Conservation (phyloP, 176 grass and related monocot species). For the Coix lacrymajobi region DNA sequence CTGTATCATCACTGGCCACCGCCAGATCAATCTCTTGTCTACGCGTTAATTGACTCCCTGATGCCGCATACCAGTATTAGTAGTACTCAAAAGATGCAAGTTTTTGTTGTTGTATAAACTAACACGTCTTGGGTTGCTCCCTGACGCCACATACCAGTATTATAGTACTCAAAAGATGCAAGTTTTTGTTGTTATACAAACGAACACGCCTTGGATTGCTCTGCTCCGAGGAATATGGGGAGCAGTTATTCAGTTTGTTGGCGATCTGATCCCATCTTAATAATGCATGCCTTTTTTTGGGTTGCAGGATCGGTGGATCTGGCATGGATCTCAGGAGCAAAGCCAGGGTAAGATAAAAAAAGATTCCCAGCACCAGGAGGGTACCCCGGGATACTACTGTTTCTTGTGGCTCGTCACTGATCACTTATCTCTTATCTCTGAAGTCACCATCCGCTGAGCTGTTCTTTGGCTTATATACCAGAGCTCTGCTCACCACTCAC, state of each 20-base stretch:
- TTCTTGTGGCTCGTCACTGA: neutral
- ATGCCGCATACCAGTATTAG: neutral
- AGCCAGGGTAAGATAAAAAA: conserved; percentile 63
- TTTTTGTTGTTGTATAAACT: neutral
- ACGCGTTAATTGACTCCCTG: neutral
- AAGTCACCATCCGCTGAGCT: conserved; percentile 32
- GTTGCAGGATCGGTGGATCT: conserved; percentile 95
- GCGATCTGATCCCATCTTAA: neutral
- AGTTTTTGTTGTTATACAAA: neutral
- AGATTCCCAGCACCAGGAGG: conserved; percentile 12
- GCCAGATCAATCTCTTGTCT: neutral
- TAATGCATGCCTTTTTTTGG: neutral
- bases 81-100: neutral
- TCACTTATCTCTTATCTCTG: conserved; percentile 30
- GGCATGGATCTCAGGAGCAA: conserved; percentile 98
- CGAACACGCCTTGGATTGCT: neutral
- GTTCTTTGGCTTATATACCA: conserved; percentile 22
- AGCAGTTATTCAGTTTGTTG: neutral
- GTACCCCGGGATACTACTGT: conserved; percentile 16
- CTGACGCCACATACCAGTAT: neutral
- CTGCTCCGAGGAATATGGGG: neutral
- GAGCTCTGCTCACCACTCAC: neutral
- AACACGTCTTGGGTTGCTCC: neutral
- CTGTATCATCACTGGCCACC: neutral
- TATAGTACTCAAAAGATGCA: neutral